Base-by-base conservation (phyloP, 2,329 filamentous ascomycete species). In the Colletotrichum sp. region DNA sequence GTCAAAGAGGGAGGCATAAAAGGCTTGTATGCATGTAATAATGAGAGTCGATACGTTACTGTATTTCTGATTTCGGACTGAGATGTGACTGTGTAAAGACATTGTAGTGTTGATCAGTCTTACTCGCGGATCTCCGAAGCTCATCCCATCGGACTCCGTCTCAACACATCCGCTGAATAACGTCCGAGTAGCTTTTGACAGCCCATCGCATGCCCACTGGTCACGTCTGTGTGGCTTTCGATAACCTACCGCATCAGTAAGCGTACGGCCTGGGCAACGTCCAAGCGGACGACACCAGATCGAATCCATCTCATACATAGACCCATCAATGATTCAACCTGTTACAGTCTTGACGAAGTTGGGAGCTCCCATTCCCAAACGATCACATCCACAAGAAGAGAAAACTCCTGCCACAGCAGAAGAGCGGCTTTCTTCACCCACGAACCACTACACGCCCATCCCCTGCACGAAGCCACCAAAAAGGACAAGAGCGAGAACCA, bases 331-430 rank as follows among this genome's bases (percentile, higher is more conserved):
- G 2, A 7, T 21, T 12, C 3, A 3, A 1, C 3, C 1, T n/a
- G 38, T 6, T 7, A 1, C 43, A 21, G 43, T 48, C 38, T 10
- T n/a, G 9, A 43, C 18, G 38, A 43, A 43, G 38, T n/a, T 10
- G 5, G 6, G 38, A 0, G 3, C 5, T 6, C 38, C 5, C 18
- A 3, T 12, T 6, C 0, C 9, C 18, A n/a, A 3, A 12, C 3
- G 9, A 6, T 6, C 38, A n/a, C 43, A 48, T 48, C 43, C 0
- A 13, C 9, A 13, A 21, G 18, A n/a, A n/a, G 18, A 48, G 43
- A 48, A 13, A 13, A 4, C 18, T 48, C 1, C 43, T 1, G 18
- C n/a, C 18, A 48, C 43, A 0, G 43, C 1, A 4, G 0, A 21
- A n/a, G 43, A 6, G n/a, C 43, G 6, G 1, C 18, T 48, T 13